phyloP scores from a whole-genome alignment of 225 moss, liverwort and hornwort genomes.

The Lunularia cruciata region DNA sequence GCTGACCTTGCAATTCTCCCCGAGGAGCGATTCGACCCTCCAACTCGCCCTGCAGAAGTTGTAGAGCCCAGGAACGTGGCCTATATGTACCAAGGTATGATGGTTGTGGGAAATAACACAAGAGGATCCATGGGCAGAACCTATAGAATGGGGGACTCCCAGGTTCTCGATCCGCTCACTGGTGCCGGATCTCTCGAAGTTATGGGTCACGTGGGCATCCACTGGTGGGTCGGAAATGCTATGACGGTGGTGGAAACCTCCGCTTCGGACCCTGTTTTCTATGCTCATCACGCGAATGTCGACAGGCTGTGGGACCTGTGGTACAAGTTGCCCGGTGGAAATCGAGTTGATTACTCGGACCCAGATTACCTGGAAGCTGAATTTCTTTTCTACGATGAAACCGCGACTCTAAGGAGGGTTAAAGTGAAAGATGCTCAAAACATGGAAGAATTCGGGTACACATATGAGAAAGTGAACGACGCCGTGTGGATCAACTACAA shows the following conservation, averaged over 20 bases:
- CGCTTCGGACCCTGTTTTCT: conserved; percentile 17
- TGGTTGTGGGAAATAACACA: neutral
- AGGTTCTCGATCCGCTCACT: neutral
- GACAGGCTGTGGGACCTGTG: conserved; percentile 22
- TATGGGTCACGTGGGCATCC: neutral
- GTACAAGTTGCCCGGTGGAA: conserved; percentile 21
- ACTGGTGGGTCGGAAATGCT: conserved; percentile 40
- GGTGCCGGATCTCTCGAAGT: neutral
- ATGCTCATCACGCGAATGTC: conserved; percentile 50
- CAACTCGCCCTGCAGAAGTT: neutral
- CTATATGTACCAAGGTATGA: neutral
- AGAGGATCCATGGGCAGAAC: neutral
- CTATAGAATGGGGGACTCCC: neutral
- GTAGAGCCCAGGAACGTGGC: neutral
- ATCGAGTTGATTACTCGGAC: neutral
- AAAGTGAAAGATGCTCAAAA: conserved; percentile 47
- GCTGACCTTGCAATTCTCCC: neutral
- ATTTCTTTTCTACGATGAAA: conserved; percentile 59
- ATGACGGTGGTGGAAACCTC: conserved; percentile 35
- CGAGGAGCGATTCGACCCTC: neutral
- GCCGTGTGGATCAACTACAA: too few relatives aligned
- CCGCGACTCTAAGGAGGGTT: conserved; percentile 34
- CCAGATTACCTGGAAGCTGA: conserved; percentile 51
- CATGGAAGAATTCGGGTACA: conserved; percentile 36
- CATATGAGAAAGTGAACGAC: conserved; percentile 16